Conservation (phyloP, 371 early-diverging fungal genomes). For the Saksenaea oblongispora region DNA sequence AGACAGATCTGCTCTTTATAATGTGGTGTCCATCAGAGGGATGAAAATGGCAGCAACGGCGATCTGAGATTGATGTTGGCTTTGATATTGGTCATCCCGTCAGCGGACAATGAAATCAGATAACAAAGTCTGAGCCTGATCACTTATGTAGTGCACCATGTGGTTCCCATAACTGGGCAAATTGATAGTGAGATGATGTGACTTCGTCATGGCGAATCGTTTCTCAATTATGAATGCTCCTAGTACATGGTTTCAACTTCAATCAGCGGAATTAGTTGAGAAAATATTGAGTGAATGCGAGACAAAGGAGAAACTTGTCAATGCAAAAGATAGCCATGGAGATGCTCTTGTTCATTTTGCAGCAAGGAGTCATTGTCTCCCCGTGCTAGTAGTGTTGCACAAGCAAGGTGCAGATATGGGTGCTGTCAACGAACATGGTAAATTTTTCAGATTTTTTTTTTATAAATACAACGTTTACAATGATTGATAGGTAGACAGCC, state of each 20-base stretch:
- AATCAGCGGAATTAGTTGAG: background rate
- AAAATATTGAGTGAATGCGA: background rate
- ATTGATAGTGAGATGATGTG: too few species aligned
- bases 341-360: constrained; percentile 56
- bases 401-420: constrained; percentile 36
- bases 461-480: background rate
- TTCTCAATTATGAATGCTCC: background rate
- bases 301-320: constrained; percentile 4
- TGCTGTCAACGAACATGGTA: constrained; percentile 51
- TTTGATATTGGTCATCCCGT: too few species aligned
- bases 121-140: too few species aligned
- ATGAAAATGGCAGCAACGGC: too few species aligned
- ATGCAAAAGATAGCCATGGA: constrained; percentile 40
- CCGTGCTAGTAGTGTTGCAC: constrained; percentile 28
- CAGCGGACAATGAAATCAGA: too few species aligned
- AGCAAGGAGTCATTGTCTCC: constrained; percentile 35
- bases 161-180: too few species aligned
- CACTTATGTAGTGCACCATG: too few species aligned
- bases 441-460: background rate
- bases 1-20: too few species aligned
- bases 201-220: background rate
- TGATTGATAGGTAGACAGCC: constrained; percentile 40
- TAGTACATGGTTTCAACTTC: background rate
- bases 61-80: too few species aligned
- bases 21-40: too few species aligned